Percentiles rank a stretch among this genome's conserved stretches.
Conservation (phyloP, 2,329 filamentous ascomycete species). For the Madurella mycetomatis region DNA sequence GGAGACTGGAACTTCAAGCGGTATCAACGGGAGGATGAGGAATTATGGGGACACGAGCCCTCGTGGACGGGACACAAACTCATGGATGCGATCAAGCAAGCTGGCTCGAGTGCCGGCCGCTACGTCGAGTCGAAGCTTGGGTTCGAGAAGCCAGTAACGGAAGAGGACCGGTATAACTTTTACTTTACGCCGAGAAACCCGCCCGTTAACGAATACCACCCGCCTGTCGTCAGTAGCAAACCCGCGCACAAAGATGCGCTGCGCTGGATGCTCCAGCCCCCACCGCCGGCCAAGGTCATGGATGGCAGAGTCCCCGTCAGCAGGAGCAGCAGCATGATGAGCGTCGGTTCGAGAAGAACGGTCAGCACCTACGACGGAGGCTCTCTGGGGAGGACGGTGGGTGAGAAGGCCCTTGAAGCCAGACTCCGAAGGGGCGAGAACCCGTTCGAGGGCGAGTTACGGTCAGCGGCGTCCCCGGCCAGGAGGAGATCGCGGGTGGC, state of each 20-base stretch:
- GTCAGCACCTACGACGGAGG: conserved; percentile 37
- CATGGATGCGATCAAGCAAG: conserved; percentile 56
- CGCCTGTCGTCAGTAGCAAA: conserved; percentile 74
- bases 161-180: conserved; percentile 51
- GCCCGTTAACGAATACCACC: conserved; percentile 81
- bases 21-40: conserved; percentile 85
- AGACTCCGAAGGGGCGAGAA: conserved; percentile 42
- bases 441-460: conserved; percentile 26
- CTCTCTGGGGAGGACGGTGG: conserved; percentile 40
- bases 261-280: conserved; percentile 89
- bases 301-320: conserved; percentile 72
- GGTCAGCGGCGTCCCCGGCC: conserved; percentile 18
- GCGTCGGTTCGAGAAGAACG: conserved; percentile 45
- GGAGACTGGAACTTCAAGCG: conserved; percentile 71
- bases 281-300: conserved; percentile 87
- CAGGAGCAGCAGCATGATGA: conserved; percentile 56
- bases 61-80: conserved; percentile 51
- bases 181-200: conserved; percentile 60
- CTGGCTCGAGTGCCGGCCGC: conserved; percentile 51
- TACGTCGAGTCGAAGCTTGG: conserved; percentile 50
- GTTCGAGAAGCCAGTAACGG: conserved; percentile 49
- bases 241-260: conserved; percentile 66
- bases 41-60: conserved; percentile 69
- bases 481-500: conserved; percentile 24
- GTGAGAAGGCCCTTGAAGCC: conserved; percentile 44